phyloP scores from a whole-genome alignment of 768 basidiomycete species.

The Auriscalpium microsporum region DNA sequence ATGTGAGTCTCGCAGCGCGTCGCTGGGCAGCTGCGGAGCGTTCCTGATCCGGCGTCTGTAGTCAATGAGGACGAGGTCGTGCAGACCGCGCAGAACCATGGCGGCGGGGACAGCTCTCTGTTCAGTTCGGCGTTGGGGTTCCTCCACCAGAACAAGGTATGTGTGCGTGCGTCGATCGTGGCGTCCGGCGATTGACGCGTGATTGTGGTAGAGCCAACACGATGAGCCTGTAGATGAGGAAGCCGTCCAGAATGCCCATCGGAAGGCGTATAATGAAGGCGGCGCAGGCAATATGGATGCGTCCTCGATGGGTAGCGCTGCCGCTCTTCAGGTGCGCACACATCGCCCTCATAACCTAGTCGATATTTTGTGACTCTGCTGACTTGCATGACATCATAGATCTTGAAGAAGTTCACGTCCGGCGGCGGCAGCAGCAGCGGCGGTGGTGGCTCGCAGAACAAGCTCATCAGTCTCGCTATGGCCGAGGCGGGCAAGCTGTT shows the following conservation, averaged over 20 bases:
- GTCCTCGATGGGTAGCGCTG: slow-evolving; percentile 62
- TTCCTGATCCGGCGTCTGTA: slow-evolving; percentile 21
- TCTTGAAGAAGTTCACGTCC: slow-evolving; percentile 60
- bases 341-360: background rate
- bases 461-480: slow-evolving; percentile 85
- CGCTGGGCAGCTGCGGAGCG: background rate
- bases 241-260: slow-evolving; percentile 50
- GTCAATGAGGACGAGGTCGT: slow-evolving; percentile 61
- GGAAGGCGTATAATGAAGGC: slow-evolving; percentile 49
- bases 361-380: too few relatives aligned
- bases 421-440: slow-evolving; percentile 30
- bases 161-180: slow-evolving; percentile 2
- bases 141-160: slow-evolving; percentile 44
- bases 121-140: slow-evolving; percentile 49
- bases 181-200: background rate
- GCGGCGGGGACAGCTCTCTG: slow-evolving; percentile 47
- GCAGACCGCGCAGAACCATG: slow-evolving; percentile 43
- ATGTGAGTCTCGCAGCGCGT: slow-evolving; percentile 11
- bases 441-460: slow-evolving; percentile 38
- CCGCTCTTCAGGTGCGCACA: slow-evolving; percentile 57
- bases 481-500: slow-evolving; percentile 70
- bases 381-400: slow-evolving; percentile 27
- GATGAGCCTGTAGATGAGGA: slow-evolving; percentile 59
- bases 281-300: slow-evolving; percentile 48
- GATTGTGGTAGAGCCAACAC: slow-evolving; percentile 37